These are phyloP conservation scores for Benincasa hispida DNA, from an alignment of 306 rosid genomes.

Conservation along the genomic window DNA sequence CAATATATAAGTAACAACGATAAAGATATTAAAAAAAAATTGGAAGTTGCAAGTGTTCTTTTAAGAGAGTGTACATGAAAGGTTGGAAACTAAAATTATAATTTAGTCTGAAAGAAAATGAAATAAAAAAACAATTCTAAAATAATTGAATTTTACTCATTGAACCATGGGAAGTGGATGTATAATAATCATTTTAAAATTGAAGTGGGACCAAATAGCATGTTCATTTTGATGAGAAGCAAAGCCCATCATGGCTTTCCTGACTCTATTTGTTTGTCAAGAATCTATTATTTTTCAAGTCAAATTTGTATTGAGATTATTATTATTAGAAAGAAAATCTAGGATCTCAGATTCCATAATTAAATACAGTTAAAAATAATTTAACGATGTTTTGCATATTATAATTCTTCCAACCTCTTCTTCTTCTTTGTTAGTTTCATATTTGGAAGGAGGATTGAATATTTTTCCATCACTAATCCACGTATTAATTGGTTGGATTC, in stretches of 20 bases:
- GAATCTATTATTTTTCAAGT: neutral
- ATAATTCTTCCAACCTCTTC: neutral
- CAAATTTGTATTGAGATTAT: neutral
- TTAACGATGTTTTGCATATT: neutral
- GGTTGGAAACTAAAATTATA: neutral
- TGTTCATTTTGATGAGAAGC: neutral
- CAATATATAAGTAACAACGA: neutral
- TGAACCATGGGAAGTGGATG: neutral
- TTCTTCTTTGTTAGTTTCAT: neutral
- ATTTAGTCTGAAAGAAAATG: neutral
- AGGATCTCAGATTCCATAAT: neutral
- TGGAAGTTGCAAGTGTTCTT: too few species aligned
- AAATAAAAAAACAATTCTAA: neutral
- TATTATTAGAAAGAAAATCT: neutral
- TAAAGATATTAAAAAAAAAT: too few species aligned
- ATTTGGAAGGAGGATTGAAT: neutral
- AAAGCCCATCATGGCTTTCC: neutral
- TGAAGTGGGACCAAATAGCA: slow-evolving; percentile 1
- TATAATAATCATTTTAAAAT: neutral
- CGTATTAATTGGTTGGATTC: too few species aligned
- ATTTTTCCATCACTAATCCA: neutral
- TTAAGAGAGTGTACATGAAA: too few species aligned
- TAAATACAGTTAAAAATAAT: neutral
- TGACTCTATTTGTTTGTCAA: neutral
- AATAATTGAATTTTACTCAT: neutral